Evolutionary conservation across 768 basidiomycete species (phyloP), one percentile per base, ranked within the genome.

Genomic region (Suillus subaureus): DNA sequence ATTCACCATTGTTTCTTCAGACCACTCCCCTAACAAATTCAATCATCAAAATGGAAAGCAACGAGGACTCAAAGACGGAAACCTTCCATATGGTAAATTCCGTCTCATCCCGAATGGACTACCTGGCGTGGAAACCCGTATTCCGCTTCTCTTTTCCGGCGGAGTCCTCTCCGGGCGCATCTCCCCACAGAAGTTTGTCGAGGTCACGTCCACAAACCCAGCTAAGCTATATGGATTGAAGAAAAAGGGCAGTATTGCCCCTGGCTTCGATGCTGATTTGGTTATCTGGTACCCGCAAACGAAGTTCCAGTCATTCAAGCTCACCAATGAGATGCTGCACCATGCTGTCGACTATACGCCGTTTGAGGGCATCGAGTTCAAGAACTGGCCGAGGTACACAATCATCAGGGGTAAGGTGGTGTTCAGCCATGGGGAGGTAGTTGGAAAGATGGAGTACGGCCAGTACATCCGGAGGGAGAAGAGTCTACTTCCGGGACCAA

Each of bases 191-290:
- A 72, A 75, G 56, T 79, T 79, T 52, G 78, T 79, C 49, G 75
- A 77, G 66, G 68, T 79, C 15, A 78, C 72, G 62, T 72, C 72
- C 21, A 73, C 75, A 4, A 76, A 76, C 49, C 71, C 77, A 1
- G 77, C 77, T 4, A 78, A 78, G 69, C 70, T 78, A 5, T 76
- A 77, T 52, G 75, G 76, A 28, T 71, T 77, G 68, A 74, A 76
- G 63, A 74, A 74, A 26, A 74, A 78, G 67, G 77, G 77, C 0
- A 69, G 74, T 1, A 77, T 79, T 35, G 71, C 67, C 33, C 76
- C 76, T 23, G 78, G 78, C 0, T 71, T 67, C 33, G 78, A 79
- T 61, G 78, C 78, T n/a, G 78, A 79, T 58, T 64, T 78, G n/a
- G 68, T 74, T 35, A 74, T 78, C 62, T 78, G 74, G 75, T 65